Conservation (phyloP, 495 filamentous ascomycete genomes). For the Aspergillus cristatus region DNA sequence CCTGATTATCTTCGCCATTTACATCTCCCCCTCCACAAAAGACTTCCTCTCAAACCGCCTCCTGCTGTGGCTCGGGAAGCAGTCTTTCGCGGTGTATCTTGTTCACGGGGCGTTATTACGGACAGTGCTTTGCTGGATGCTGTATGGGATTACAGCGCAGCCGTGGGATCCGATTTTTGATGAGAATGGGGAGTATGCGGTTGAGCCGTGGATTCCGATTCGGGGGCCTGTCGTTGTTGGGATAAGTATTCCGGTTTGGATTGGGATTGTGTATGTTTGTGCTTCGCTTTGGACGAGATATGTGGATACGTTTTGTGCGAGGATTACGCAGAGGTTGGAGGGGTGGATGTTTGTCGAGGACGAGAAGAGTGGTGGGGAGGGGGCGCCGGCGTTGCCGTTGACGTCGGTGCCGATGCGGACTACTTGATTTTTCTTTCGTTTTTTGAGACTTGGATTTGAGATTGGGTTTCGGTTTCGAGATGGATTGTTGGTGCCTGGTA, state of each 20-base stretch:
- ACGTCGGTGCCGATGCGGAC: constrained; percentile 24
- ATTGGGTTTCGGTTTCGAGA: too few relatives aligned
- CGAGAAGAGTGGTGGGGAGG: constrained; percentile 24
- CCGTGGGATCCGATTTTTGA: constrained; percentile 42
- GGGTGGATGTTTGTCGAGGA: constrained; percentile 43
- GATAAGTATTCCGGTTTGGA: constrained; percentile 46
- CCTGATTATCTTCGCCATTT: constrained; percentile 46
- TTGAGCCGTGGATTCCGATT: constrained; percentile 29
- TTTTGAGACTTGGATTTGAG: too few relatives aligned
- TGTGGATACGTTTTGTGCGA: constrained; percentile 57
- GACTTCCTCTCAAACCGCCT: constrained; percentile 45
- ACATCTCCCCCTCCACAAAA: constrained; percentile 48
- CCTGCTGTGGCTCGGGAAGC: constrained; percentile 58
- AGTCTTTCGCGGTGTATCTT: constrained; percentile 61
- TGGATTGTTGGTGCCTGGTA: too few relatives aligned
- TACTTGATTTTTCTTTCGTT: constrained; percentile 17
- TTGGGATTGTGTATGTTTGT: constrained; percentile 46
- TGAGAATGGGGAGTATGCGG: constrained; percentile 31
- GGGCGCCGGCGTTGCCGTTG: constrained; percentile 25
- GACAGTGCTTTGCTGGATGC: constrained; percentile 53
- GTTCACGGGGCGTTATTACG: constrained; percentile 57
- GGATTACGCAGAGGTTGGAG: constrained; percentile 49
- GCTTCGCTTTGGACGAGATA: constrained; percentile 56
- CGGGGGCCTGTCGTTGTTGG: constrained; percentile 33
- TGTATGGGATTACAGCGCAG: constrained; percentile 47